A percentile compares a stretch with the other conserved stretches of the same genome.
phyloP scores from a whole-genome alignment of 1,284 basidiomycete species.

The Ustilago crameri region DNA sequence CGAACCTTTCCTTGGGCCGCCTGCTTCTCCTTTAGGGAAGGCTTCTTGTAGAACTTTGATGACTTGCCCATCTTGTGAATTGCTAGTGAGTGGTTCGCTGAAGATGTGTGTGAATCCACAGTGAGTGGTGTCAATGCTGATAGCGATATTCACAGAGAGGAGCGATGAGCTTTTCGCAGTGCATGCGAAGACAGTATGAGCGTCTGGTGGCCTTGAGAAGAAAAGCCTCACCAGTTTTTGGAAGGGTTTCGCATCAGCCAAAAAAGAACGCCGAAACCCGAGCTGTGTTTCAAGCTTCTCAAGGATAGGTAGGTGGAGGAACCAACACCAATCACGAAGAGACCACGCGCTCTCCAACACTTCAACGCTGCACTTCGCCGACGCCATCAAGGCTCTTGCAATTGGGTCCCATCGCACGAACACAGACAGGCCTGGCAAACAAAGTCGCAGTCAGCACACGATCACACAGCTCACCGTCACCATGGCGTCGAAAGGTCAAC shows the following conservation, averaged over 20 bases:
- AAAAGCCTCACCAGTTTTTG: too few relatives aligned
- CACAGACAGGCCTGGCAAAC: neutral
- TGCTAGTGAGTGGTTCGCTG: neutral
- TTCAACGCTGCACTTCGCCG: neutral
- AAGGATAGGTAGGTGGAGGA: neutral
- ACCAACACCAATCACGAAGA: slow-evolving; percentile 1
- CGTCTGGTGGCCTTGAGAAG: too few relatives aligned
- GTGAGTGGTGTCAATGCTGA: too few relatives aligned
- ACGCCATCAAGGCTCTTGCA: neutral
- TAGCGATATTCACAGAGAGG: too few relatives aligned
- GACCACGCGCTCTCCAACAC: neutral
- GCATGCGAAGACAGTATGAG: neutral
- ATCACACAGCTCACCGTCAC: neutral
- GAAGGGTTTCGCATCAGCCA: neutral
- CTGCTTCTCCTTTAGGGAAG: slow-evolving; percentile 51
- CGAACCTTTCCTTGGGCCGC: slow-evolving; percentile 32
- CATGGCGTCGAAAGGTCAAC: slow-evolving; percentile 51
- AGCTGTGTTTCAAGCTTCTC: slow-evolving; percentile 1
- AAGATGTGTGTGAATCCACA: too few relatives aligned
- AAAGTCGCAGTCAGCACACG: neutral
- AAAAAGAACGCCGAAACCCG: slow-evolving; percentile 18
- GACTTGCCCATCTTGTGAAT: slow-evolving; percentile 44
- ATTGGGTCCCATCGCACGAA: too few relatives aligned
- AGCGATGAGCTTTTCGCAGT: too few relatives aligned
- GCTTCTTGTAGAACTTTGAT: slow-evolving; percentile 54